Evolutionary conservation across 345 rosid species (phyloP), one percentile per base, ranked within the genome.

Genomic region (Citrus unshiu): DNA sequence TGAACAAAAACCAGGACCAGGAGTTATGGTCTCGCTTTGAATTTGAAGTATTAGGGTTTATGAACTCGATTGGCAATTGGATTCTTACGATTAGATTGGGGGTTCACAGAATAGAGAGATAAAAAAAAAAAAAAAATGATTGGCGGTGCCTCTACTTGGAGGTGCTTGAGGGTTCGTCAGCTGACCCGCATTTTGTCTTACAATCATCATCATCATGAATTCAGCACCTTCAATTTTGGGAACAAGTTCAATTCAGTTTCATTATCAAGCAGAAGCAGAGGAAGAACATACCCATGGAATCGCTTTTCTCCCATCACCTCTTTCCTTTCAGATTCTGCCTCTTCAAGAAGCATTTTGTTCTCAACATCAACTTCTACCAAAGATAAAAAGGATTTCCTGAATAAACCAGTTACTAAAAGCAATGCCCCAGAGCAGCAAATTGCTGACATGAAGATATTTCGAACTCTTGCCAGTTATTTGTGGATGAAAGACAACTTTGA

Each of bases 401-500:
- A 46, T n/a, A 84, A 86, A 72, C 66, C 78, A 35, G 16, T 70
- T 9, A 18, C 81, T 43, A 71, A 58, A 34, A 72, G 49, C 51
- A 57, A 24, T 49, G n/a, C 34, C 39, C 54, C n/a, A 21, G 35
- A 35, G 56, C 25, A 82, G 3, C 84, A 79, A 30, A 81, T 85
- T 56, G 86, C 95, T 19, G 93, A 93, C 81, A 77, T 85, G 91
- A 91, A 93, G 80, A 96, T 96, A 66, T 87, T 96, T 49, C 90
- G 88, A 56, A 90, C 92, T 25, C 95, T 96, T 46, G 93, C 93
- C 0, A 83, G 93, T 64, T 94, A 91, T 74, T 79, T 94, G 82
- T 94, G 98, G 99, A 91, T 93, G 94, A 91, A 85, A 82, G 98
- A 91, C 68, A 96, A 93, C 69, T 76, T 82, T 4, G 99, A 96